Conservation (phyloP, 2,329 filamentous ascomycete genomes). For the Fusarium floridanum region DNA sequence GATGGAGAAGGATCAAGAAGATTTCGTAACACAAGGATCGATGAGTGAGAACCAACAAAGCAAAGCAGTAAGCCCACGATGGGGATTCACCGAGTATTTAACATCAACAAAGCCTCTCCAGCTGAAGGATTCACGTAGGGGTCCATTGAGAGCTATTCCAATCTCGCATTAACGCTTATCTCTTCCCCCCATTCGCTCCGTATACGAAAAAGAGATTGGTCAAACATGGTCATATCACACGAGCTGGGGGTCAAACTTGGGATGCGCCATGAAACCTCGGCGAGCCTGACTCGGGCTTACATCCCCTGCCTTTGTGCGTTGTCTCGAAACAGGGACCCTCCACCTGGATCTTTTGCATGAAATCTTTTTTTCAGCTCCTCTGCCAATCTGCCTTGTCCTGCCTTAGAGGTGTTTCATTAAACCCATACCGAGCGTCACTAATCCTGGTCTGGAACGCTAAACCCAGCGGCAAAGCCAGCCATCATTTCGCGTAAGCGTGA, state of each 20-base stretch:
- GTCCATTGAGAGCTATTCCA: neutral
- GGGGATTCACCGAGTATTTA: neutral
- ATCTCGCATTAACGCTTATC: neutral
- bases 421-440: neutral
- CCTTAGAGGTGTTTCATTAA: conserved; percentile 1
- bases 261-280: neutral
- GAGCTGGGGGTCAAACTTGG: neutral
- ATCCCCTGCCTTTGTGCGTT: neutral
- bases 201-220: neutral
- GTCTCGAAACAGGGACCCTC: neutral
- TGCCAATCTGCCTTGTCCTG: conserved; percentile 1
- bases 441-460: neutral
- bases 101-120: neutral
- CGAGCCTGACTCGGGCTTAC: neutral
- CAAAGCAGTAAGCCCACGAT: neutral
- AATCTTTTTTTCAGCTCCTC: neutral
- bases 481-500: neutral
- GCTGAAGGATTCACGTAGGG: neutral
- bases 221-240: neutral
- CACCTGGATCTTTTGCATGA: neutral
- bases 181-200: neutral
- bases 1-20: neutral
- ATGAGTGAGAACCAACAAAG: neutral
- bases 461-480: neutral
- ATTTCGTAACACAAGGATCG: neutral